Evolutionary conservation across 495 filamentous ascomycete species (phyloP), one percentile per base, ranked within the genome.

Genomic region (Zalerion maritima): DNA sequence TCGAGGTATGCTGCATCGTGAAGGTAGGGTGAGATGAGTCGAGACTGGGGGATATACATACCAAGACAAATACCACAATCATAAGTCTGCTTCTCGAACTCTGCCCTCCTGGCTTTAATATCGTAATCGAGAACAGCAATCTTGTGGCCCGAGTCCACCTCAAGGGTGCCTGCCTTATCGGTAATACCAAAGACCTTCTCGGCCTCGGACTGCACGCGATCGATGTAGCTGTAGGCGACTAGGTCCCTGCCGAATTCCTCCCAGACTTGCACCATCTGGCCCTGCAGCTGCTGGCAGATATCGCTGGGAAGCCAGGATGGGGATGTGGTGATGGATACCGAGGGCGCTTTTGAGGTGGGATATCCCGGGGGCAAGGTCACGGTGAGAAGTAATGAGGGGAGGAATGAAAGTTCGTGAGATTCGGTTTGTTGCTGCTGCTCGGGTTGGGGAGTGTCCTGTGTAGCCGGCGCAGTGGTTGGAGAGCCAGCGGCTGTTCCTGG

Each of bases 31-130:
- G 26, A 16, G 9, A 10, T 5, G 12, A 24, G 10, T 28, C 12
- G 10, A 13, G n/a, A n/a, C n/a, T n/a, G n/a, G n/a, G n/a, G n/a
- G n/a, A n/a, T n/a, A n/a, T 14, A 47, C 49, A 26, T 54, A 66
- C 64, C 60, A 21, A 91, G 58, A 48, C 89, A 97, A 7, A 97
- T 71, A 0, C 78, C 81, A 42, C 89, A 97, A 24, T 89, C 75
- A 41, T 85, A 94, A 0, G 84, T 93, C 31, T 73, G 80, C 31
- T 73, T 68, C 35, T 86, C 75, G 38, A 94, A 97, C 9, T 69
- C 71, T 14, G 72, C 67, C 10, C 67, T 62, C 39, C 75, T 75
- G 1, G 79, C 73, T 28, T 74, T 70, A 28, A 69, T 73, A 44
- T 94, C 77, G 43, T 78, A 85, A 33, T 83, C 78, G 21, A 92